phyloP scores from a whole-genome alignment of 2,329 filamentous ascomycete genomes.

The Claviceps fusiformis region DNA sequence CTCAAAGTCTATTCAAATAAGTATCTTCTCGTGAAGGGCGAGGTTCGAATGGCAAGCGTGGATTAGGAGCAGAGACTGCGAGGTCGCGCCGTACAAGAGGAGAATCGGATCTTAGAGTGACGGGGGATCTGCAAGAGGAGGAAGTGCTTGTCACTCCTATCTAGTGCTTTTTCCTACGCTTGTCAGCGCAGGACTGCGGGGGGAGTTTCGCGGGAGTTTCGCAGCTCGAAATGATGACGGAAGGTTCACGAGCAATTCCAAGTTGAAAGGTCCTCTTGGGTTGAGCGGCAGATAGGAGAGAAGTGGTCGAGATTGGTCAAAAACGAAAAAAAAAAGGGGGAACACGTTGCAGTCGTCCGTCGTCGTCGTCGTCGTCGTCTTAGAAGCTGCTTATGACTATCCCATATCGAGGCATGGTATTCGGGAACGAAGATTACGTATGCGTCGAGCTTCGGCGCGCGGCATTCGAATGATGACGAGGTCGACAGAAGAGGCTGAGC shows the following conservation, averaged over 20 bases:
- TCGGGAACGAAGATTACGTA: neutral
- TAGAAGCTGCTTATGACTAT: neutral
- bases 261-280: neutral
- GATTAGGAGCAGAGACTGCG: neutral
- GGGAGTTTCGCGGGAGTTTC: neutral
- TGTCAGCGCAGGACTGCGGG: neutral
- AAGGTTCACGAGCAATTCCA: neutral
- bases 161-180: neutral
- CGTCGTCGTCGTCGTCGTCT: neutral
- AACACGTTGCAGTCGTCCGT: neutral
- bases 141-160: neutral
- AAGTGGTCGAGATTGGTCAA: neutral
- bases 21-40: neutral
- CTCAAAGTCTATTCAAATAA: neutral
- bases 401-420: conserved; percentile 2
- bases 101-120: neutral
- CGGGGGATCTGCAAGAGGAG: neutral
- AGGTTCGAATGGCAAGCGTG: neutral
- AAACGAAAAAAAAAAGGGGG: neutral
- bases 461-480: neutral
- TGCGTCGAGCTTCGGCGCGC: neutral
- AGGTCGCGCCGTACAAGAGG: neutral
- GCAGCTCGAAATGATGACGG: neutral
- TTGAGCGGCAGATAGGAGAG: neutral
- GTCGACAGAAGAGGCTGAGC: neutral